A percentile compares a stretch with the other conserved stretches of the same genome.
Conservation (phyloP, 352 stramenopile species). For the Phytophthora ramorum region DNA sequence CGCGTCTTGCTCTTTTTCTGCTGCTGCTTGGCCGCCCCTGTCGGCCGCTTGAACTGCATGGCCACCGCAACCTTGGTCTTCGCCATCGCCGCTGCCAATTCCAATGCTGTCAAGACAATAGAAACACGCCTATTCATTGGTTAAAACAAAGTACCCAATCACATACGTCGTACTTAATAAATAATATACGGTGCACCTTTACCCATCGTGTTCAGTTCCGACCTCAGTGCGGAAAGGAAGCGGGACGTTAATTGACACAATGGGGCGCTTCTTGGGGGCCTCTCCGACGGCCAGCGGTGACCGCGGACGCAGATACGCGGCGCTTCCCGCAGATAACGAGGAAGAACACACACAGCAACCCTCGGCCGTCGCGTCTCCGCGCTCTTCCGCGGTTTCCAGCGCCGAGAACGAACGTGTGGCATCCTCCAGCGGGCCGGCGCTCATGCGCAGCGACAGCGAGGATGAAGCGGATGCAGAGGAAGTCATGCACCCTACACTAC, state of each 20-base stretch:
- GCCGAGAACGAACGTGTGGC: constrained; percentile 8
- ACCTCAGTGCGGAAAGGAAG: constrained; percentile 19
- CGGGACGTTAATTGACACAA: constrained; percentile 12
- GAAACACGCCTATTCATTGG: neutral
- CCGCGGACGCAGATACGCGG: constrained; percentile 61
- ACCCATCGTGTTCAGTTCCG: constrained; percentile 19
- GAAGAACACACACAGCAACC: constrained; percentile 24
- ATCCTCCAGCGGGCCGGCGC: constrained; percentile 26
- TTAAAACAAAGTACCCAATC: too few species aligned
- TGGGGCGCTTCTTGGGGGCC: constrained; percentile 66
- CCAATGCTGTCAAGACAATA: neutral
- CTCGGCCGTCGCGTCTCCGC: neutral
- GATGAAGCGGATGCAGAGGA: constrained; percentile 32
- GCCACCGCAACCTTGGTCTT: constrained; percentile 42
- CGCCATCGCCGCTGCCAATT: neutral
- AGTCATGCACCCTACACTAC: constrained; percentile 22
- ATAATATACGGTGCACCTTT: neutral
- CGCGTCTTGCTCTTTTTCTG: constrained; percentile 29
- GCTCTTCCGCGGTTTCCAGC: neutral
- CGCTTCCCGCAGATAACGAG: constrained; percentile 51
- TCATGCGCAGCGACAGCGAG: constrained; percentile 44
- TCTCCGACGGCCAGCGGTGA: constrained; percentile 45
- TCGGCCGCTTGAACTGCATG: constrained; percentile 35
- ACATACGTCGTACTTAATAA: neutral
- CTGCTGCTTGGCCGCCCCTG: constrained; percentile 2